Evolutionary conservation across 352 stramenopile species (phyloP).

Genomic region (Globisporangium abappressorium): DNA sequence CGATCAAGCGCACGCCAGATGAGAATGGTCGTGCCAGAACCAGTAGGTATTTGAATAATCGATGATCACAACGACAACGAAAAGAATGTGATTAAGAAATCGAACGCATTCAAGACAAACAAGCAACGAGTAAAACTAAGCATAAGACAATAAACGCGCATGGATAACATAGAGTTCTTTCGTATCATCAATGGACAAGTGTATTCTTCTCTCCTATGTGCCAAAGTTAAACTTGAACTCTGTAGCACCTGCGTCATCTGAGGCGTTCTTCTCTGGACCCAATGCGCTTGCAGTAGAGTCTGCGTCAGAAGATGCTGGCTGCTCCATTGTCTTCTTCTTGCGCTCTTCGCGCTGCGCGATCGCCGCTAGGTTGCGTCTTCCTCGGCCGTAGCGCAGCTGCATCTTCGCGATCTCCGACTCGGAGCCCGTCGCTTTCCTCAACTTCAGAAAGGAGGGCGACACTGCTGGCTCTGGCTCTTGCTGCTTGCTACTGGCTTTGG

Average conservation of each 20-base stretch:
- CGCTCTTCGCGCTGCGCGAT: conserved; percentile 48
- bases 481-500: neutral
- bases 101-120: neutral
- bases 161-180: conserved; percentile 4
- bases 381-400: conserved; percentile 64
- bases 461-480: neutral
- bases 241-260: neutral
- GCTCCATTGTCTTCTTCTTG: conserved; percentile 15
- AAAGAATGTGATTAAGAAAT: neutral
- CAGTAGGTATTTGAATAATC: no score
- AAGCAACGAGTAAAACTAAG: neutral
- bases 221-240: conserved; percentile 18
- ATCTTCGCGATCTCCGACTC: conserved; percentile 72
- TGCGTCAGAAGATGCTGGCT: neutral
- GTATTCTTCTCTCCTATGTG: neutral
- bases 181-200: neutral
- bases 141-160: no score
- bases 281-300: neutral
- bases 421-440: conserved; percentile 57
- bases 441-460: conserved; percentile 44
- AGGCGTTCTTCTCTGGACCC: neutral
- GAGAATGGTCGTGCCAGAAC: neutral
- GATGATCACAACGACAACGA: neutral
- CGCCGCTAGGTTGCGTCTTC: conserved; percentile 49
- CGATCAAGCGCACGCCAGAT: neutral